Percentiles rank a stretch among this genome's conserved stretches.
These are phyloP conservation scores for Penicillium bovifimosum DNA, from an alignment of 495 filamentous ascomycete genomes.

Conservation along the genomic window DNA sequence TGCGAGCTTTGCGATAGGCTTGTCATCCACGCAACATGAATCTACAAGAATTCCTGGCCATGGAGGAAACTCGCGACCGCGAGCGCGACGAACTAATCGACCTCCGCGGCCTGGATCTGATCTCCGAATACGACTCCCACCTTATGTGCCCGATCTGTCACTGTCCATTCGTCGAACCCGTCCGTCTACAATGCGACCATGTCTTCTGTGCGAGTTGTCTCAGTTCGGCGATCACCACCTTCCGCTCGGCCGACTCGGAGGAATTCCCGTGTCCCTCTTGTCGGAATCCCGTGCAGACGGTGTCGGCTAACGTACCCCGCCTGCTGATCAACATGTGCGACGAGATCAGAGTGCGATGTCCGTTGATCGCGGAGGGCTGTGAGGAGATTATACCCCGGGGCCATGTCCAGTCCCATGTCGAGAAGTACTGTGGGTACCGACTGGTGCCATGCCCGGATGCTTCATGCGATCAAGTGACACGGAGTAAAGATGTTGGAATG, in stretches of 20 bases:
- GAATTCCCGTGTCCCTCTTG: slow-evolving; percentile 45
- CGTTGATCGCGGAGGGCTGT: slow-evolving; percentile 59
- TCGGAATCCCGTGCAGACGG: slow-evolving; percentile 33
- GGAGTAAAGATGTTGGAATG: slow-evolving; percentile 38
- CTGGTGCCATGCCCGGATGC: slow-evolving; percentile 56
- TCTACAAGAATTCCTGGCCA: slow-evolving; percentile 30
- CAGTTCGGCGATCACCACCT: slow-evolving; percentile 49
- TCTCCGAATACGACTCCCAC: slow-evolving; percentile 63
- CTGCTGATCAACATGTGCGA: slow-evolving; percentile 65
- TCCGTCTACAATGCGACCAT: slow-evolving; percentile 69
- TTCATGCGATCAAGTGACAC: slow-evolving; percentile 46
- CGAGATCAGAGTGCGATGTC: slow-evolving; percentile 69
- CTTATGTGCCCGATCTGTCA: slow-evolving; percentile 82
- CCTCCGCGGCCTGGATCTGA: slow-evolving; percentile 65
- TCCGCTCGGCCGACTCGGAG: slow-evolving; percentile 32
- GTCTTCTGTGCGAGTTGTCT: slow-evolving; percentile 73
- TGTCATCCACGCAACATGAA: slow-evolving; percentile 19
- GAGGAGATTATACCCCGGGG: slow-evolving; percentile 54
- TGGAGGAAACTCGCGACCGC: slow-evolving; percentile 27
- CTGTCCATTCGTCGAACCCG: slow-evolving; percentile 63
- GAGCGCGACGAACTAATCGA: slow-evolving; percentile 47
- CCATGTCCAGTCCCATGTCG: slow-evolving; percentile 66
- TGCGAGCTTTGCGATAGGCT: neutral
- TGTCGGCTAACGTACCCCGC: slow-evolving; percentile 44
- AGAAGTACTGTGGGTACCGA: slow-evolving; percentile 66